A percentile compares a stretch with the other conserved stretches of the same genome.
Evolutionary conservation across 495 filamentous ascomycete genomes (phyloP).

Genomic region (Jackrogersella minutella): DNA sequence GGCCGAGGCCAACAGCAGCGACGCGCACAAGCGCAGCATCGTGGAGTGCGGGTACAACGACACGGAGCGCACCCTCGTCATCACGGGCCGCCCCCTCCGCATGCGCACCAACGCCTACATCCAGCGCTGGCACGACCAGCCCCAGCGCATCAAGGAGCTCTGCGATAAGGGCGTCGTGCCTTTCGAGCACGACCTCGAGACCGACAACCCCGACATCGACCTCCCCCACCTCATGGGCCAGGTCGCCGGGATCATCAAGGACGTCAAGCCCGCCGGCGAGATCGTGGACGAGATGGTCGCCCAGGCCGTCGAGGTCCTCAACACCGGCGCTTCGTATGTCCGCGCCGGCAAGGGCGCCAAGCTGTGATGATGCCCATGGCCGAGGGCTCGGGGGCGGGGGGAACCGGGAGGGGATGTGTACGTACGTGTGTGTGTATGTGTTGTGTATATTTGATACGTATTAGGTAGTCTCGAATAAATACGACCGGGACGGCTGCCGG

Average conservation of each 20-base stretch:
- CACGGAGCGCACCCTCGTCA: conserved; percentile 78
- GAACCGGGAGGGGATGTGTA: too few species aligned
- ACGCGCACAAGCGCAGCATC: conserved; percentile 82
- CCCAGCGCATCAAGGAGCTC: conserved; percentile 75
- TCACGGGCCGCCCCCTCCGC: conserved; percentile 80
- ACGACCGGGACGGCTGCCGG: conserved; percentile 1
- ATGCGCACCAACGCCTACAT: conserved; percentile 85
- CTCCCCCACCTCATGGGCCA: conserved; percentile 93
- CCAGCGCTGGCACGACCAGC: conserved; percentile 74
- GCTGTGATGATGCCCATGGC: neutral
- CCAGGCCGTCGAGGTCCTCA: conserved; percentile 76
- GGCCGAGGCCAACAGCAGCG: conserved; percentile 77
- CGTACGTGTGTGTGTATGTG: too few species aligned
- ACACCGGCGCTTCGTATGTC: conserved; percentile 60
- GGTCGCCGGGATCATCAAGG: conserved; percentile 77
- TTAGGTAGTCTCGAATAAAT: too few species aligned
- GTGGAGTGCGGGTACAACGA: conserved; percentile 76
- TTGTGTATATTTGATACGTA: too few species aligned
- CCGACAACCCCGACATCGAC: conserved; percentile 77
- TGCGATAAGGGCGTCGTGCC: conserved; percentile 79
- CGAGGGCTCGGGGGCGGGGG: too few species aligned
- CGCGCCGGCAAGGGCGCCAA: conserved; percentile 24
- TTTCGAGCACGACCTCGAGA: conserved; percentile 78
- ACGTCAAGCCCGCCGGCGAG: conserved; percentile 78
- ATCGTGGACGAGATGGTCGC: conserved; percentile 90